Base-by-base conservation (phyloP, 345 rosid genomes). In the Citropsis articulata region DNA sequence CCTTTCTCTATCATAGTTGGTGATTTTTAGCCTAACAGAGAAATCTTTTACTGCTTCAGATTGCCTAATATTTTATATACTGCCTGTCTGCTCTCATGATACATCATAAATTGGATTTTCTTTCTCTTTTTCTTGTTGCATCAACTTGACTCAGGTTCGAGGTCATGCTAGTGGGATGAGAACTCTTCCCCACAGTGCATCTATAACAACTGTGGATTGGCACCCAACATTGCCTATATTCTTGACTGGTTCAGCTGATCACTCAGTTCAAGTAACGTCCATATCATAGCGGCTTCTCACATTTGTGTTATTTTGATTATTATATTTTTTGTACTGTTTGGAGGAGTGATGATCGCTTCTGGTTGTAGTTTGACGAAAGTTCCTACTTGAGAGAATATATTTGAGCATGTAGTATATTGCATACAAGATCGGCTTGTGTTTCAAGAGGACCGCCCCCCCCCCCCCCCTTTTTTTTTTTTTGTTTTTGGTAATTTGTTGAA, bases 141-240 rank as follows among this genome's bases (percentile, higher is more conserved):
- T 62, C 33, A 35, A 69, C 31, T 28, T 75, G 78, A 30, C 75
- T 82, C 82, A 89, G 92, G 87, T 86, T 74, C 88, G 84, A 66
- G 88, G 91, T 62, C 82, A 84, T 70, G 60, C 78, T 28, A 86
- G 81, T 50, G 93, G 93, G 40, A 81, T 81, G 80, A 86, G 78
- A 84, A 87, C 85, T 48, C 95, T 91, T 61, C 87, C 95, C 5
- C 95, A 91, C 79, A 81, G 72, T 77, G 89, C 91, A 31, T 84
- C 90, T 35, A 83, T 91, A 77, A 85, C 89, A 45, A 88, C 95
- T 1, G 93, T 91, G 69, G 95, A 91, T 69, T 91, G 95, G 93
- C 95, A 91, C 76, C 95, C 95, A 24, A 87, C 89, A 28, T 81
- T 88, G 82, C 95, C 95, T 28, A 71, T 89, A 56, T 91, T 84